Conservation (phyloP, 345 rosid species). For the Populus alba region DNA sequence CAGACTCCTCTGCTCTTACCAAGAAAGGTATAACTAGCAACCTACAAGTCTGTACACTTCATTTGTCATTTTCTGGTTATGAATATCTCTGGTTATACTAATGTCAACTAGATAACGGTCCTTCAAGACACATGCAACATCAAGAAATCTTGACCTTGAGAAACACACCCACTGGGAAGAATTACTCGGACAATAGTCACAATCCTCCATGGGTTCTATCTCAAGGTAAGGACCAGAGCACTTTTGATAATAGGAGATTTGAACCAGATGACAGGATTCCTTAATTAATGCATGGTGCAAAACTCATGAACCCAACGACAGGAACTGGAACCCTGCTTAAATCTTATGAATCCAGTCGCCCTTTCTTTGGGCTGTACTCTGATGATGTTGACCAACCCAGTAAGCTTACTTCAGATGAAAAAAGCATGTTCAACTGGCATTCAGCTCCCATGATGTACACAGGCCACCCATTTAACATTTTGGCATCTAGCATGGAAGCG, state of each 20-base stretch:
- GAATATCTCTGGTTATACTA: neutral
- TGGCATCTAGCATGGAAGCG: slow-evolving; percentile 31
- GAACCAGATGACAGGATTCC: slow-evolving; percentile 47
- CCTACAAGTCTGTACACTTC: neutral
- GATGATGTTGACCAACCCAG: slow-evolving; percentile 27
- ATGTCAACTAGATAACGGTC: slow-evolving; percentile 41
- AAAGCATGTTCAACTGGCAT: slow-evolving; percentile 42
- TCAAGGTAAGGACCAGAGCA: slow-evolving; percentile 52
- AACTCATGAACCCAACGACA: neutral
- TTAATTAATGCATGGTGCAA: neutral
- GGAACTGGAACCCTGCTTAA: neutral
- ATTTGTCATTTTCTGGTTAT: neutral
- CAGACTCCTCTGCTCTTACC: slow-evolving; percentile 52
- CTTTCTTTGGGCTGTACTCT: slow-evolving; percentile 40
- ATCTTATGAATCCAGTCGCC: slow-evolving; percentile 32
- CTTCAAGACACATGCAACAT: slow-evolving; percentile 78
- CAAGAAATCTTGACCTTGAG: slow-evolving; percentile 74
- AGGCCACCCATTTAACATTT: slow-evolving; percentile 47
- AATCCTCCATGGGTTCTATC: slow-evolving; percentile 57
- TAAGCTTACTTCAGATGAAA: slow-evolving; percentile 41
- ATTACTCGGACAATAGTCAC: slow-evolving; percentile 52
- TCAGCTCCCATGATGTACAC: slow-evolving; percentile 45
- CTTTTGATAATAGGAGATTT: slow-evolving; percentile 47
- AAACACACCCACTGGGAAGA: slow-evolving; percentile 46
- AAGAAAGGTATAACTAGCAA: slow-evolving; percentile 54